Conservation (phyloP, 768 basidiomycete species). For the Phallus indusiatus region DNA sequence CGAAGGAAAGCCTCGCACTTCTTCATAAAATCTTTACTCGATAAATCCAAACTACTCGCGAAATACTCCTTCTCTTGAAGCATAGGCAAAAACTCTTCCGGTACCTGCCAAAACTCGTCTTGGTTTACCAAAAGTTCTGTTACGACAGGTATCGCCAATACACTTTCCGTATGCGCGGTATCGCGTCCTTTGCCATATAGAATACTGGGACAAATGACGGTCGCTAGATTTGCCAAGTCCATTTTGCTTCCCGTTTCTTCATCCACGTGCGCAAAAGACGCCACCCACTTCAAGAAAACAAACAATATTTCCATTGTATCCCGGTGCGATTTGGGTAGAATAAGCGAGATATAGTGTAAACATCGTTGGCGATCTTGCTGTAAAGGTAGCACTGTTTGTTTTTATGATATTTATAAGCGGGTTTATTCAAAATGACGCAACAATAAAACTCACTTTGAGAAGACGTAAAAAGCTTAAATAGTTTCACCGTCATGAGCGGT, state of each 20-base stretch:
- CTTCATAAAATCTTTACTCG: slow-evolving; percentile 92
- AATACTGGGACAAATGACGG: slow-evolving; percentile 97
- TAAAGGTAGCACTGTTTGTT: slow-evolving; percentile 57
- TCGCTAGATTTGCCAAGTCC: slow-evolving; percentile 93
- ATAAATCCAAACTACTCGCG: slow-evolving; percentile 75
- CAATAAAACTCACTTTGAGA: slow-evolving; percentile 62
- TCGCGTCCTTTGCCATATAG: slow-evolving; percentile 77
- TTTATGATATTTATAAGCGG: too few species aligned
- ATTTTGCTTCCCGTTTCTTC: slow-evolving; percentile 97
- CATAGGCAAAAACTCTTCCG: slow-evolving; percentile 78
- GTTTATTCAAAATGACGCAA: too few species aligned
- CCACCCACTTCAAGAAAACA: slow-evolving; percentile 99
- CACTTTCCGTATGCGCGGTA: slow-evolving; percentile 87
- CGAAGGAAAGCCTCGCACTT: slow-evolving; percentile 89
- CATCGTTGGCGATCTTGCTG: slow-evolving; percentile 74
- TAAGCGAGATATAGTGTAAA: slow-evolving; percentile 75
- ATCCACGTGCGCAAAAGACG: slow-evolving; percentile 96
- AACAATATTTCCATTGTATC: slow-evolving; percentile 98
- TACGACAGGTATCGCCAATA: slow-evolving; percentile 77
- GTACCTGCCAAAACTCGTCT: slow-evolving; percentile 94
- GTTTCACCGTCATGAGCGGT: slow-evolving; percentile 88
- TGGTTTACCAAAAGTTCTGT: slow-evolving; percentile 84
- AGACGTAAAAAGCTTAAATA: slow-evolving; percentile 81
- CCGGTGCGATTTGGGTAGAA: slow-evolving; percentile 88
- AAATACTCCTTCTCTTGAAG: slow-evolving; percentile 92